These are phyloP conservation scores for Pseudocercospora musae DNA, from an alignment of 2,329 filamentous ascomycete species.

Conservation along the genomic window DNA sequence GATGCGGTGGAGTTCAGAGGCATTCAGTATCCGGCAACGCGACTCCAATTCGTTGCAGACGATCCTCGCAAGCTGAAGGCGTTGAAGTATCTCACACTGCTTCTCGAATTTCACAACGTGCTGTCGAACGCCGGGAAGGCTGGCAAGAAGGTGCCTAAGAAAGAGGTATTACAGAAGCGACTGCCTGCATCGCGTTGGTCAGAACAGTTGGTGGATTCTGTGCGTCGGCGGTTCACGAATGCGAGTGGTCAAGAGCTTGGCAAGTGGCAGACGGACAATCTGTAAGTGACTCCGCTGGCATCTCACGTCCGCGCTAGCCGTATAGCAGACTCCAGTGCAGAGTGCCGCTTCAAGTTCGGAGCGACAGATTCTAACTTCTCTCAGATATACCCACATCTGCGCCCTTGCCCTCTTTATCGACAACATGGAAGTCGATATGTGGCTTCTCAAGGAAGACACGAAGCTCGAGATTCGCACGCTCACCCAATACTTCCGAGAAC, in stretches of 20 bases:
- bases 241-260: slow-evolving; percentile 59
- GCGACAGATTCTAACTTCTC: neutral
- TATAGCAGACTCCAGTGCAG: no score
- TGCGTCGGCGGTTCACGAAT: slow-evolving; percentile 65
- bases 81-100: slow-evolving; percentile 47
- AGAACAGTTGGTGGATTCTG: slow-evolving; percentile 61
- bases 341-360: neutral
- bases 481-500: slow-evolving; percentile 69
- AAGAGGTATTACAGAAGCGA: slow-evolving; percentile 59
- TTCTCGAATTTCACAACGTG: slow-evolving; percentile 48
- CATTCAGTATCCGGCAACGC: slow-evolving; percentile 62
- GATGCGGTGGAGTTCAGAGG: slow-evolving; percentile 48
- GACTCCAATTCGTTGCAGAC: slow-evolving; percentile 57
- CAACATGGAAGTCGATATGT: slow-evolving; percentile 69
- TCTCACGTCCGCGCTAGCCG: no score
- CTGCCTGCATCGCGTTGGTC: slow-evolving; percentile 51
- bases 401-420: slow-evolving; percentile 69
- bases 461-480: slow-evolving; percentile 67
- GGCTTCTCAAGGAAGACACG: slow-evolving; percentile 67
- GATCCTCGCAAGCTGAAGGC: slow-evolving; percentile 43
- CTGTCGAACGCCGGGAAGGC: slow-evolving; percentile 33
- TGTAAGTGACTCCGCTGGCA: slow-evolving; percentile 36
- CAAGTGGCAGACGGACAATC: slow-evolving; percentile 68
- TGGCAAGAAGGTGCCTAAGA: slow-evolving; percentile 54
- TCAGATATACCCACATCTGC: slow-evolving; percentile 54